A percentile compares a stretch with the other conserved stretches of the same genome.
phyloP scores from a whole-genome alignment of 139 green algal species.

The Picocystis salinarum region DNA sequence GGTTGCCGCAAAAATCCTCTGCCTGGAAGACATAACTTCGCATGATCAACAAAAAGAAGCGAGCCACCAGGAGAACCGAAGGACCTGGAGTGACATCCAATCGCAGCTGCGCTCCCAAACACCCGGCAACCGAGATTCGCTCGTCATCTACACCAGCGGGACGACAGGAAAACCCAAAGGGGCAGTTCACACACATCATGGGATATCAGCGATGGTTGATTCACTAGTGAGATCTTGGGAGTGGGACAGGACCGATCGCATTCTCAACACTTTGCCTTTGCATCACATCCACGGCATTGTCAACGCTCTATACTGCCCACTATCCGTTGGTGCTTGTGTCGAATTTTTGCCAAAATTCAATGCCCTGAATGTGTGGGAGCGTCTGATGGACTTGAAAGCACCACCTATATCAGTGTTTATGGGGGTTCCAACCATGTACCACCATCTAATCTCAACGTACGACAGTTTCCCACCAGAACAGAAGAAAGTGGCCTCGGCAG shows the following conservation, averaged over 20 bases:
- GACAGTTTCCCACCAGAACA: conserved; percentile 19
- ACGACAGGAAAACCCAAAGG: conserved; percentile 89
- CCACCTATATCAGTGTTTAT: conserved; percentile 59
- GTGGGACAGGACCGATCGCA: conserved; percentile 43
- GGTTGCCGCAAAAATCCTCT: not conserved
- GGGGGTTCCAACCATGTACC: conserved; percentile 95
- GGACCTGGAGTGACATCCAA: too few species aligned
- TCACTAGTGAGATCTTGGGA: conserved; percentile 41
- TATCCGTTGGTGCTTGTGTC: conserved; percentile 41
- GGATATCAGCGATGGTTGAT: conserved; percentile 46
- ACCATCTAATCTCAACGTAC: conserved; percentile 46
- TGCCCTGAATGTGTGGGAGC: conserved; percentile 17
- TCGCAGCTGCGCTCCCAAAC: too few species aligned
- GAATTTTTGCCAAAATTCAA: conserved; percentile 64
- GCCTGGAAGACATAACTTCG: too few species aligned
- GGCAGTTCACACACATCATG: conserved; percentile 48
- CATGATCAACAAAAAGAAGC: too few species aligned
- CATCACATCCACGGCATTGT: conserved; percentile 86
- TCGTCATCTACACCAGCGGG: conserved; percentile 95
- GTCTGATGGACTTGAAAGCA: conserved; percentile 3
- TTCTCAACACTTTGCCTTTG: conserved; percentile 79
- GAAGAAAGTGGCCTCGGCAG: conserved; percentile 18
- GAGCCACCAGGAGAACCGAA: too few species aligned
- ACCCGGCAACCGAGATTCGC: conserved; percentile 20
- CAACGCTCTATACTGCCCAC: conserved; percentile 65